These are phyloP conservation scores for Escovopsis weberi DNA, from an alignment of 2,329 filamentous ascomycete species.

Conservation along the genomic window DNA sequence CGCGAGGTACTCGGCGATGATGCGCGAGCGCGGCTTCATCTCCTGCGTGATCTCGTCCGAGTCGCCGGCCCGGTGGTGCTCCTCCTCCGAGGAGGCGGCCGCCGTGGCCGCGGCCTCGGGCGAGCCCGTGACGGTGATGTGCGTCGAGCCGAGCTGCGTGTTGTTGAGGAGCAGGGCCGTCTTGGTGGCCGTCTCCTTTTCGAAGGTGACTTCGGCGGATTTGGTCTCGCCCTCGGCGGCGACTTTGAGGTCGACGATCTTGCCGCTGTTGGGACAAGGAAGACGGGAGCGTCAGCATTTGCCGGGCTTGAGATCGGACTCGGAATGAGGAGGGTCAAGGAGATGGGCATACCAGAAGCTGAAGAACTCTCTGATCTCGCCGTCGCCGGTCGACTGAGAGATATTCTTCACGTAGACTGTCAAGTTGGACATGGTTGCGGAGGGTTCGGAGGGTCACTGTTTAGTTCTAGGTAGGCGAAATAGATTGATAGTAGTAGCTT, in stretches of 20 bases:
- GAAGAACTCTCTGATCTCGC: conserved; percentile 94
- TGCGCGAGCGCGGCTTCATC: conserved; percentile 89
- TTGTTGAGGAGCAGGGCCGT: conserved; percentile 94
- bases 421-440: conserved; percentile 8
- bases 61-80: conserved; percentile 27
- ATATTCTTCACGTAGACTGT: conserved; percentile 89
- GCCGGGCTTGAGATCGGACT: no score
- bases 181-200: conserved; percentile 93
- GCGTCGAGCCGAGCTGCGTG: conserved; percentile 78
- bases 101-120: conserved; percentile 47
- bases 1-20: conserved; percentile 90
- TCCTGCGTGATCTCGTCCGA: conserved; percentile 72
- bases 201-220: conserved; percentile 84
- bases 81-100: conserved; percentile 50
- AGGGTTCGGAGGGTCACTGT: background rate
- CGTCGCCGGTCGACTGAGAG: conserved; percentile 63
- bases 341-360: conserved; percentile 61
- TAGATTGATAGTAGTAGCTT: no score
- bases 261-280: conserved; percentile 46
- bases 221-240: conserved; percentile 55
- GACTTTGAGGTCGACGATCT: conserved; percentile 74
- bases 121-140: conserved; percentile 60
- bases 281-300: background rate
- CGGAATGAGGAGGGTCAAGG: background rate
- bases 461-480: no score